Evolutionary conservation across 1,284 basidiomycete species (phyloP), one percentile per base, ranked within the genome.

Genomic region (Peniophora sp.): DNA sequence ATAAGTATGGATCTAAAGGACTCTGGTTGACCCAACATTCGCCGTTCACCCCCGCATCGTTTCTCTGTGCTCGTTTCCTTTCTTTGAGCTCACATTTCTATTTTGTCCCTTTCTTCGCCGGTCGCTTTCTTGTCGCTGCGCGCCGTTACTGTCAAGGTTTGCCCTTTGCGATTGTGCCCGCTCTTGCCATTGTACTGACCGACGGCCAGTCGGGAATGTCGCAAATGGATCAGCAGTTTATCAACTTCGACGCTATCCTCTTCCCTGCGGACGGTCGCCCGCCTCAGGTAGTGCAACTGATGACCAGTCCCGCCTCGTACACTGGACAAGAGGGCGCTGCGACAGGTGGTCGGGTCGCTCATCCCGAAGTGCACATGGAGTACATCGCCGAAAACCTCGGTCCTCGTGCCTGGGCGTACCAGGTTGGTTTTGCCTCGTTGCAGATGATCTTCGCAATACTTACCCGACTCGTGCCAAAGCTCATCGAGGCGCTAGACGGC

Each of bases 281-380:
- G 9, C 43, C 43, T 9, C 43, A 45, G 12, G 20, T 45, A 9
- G 43, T 45, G 9, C 15, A 45, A 45, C 43, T 45, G 12, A 45
- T 45, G 43, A 45, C 43, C 14, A 45, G 20, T 24, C 75, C 79
- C 5, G 74, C 81, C 66, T 67, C 73, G 50, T 60, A 69, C 47
- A 68, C 71, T 11, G 69, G 70, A 50, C 74, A 74, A 46, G 67
- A 68, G 10, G 72, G 75, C 49, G 65, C 69, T 32, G 58, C 58
- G 41, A 36, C 51, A 44, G 51, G 64, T 52, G 54, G 64, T 62
- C 78, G 82, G 47, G 76, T 86, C 71, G 87, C 87, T 1, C 87
- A 89, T 64, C 87, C 88, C 9, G 85, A 89, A 63, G 76, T 87
- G 35, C 79, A 84, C 61, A 90, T 90, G 86, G 85, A 90, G 64